phyloP scores from a whole-genome alignment of 768 basidiomycete genomes.

The Lactarius deliciosus region DNA sequence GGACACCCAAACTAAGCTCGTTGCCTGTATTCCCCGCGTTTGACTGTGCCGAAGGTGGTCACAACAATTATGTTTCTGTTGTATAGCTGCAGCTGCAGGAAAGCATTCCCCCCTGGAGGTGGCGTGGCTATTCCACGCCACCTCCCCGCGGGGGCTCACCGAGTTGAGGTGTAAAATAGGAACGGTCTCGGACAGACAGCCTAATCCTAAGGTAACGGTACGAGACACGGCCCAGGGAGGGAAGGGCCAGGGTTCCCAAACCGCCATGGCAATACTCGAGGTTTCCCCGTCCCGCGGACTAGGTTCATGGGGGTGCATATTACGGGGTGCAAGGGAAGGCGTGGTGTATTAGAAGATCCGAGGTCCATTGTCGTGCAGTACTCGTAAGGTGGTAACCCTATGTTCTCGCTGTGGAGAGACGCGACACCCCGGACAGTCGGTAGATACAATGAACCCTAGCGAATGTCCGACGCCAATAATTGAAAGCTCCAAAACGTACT shows the following conservation, averaged over 20 bases:
- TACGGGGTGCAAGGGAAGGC: constrained; percentile 10
- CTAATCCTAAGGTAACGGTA: constrained; percentile 8
- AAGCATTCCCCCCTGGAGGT: neutral
- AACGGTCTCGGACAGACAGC: neutral
- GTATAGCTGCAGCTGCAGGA: neutral
- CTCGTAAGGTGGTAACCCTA: neutral
- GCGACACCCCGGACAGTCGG: constrained; percentile 6
- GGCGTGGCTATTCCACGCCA: neutral
- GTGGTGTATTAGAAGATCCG: neutral
- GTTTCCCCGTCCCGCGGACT: constrained; percentile 26
- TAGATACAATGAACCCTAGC: constrained; percentile 13
- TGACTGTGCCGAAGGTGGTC: neutral
- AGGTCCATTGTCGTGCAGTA: neutral
- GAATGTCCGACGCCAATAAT: constrained; percentile 10
- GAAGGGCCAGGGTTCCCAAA: constrained; percentile 7
- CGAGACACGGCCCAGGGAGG: constrained; percentile 5
- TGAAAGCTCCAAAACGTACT: constrained; percentile 7
- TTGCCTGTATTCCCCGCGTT: neutral
- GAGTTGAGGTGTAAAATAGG: constrained; percentile 8
- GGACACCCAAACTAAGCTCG: constrained; percentile 12
- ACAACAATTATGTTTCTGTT: neutral
- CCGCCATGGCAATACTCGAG: constrained; percentile 13
- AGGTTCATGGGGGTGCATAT: constrained; percentile 5
- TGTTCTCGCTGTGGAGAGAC: neutral
- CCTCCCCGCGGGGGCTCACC: constrained; percentile 11